These are phyloP conservation scores for Monilinia laxa DNA, from an alignment of 2,329 filamentous ascomycete species.

Conservation along the genomic window DNA sequence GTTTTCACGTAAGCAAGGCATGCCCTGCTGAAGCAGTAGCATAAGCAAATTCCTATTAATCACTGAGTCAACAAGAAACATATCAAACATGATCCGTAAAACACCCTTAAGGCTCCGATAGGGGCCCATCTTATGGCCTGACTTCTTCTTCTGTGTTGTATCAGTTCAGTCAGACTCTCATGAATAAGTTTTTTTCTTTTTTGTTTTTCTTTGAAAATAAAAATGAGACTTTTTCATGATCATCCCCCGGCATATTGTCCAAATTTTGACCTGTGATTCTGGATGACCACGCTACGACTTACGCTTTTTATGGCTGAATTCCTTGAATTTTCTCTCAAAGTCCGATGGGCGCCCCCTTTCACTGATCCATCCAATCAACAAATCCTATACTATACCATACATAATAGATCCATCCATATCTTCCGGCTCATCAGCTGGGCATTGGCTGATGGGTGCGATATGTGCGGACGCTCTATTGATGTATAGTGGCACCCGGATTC, in stretches of 20 bases:
- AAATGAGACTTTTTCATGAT: conserved; percentile 17
- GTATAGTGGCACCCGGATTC: neutral
- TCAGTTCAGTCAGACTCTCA: conserved; percentile 6
- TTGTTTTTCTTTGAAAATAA: neutral
- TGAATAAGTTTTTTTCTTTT: too few relatives aligned
- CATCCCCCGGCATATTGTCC: conserved; percentile 7
- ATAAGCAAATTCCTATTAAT: conserved; percentile 19
- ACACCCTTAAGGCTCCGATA: conserved; percentile 5
- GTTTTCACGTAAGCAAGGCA: conserved; percentile 17
- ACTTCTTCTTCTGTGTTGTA: conserved; percentile 4
- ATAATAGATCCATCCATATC: neutral
- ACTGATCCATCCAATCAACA: neutral
- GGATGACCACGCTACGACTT: conserved; percentile 2
- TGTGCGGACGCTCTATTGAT: conserved; percentile 1
- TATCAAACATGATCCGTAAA: conserved; percentile 17
- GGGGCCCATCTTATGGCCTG: conserved; percentile 19
- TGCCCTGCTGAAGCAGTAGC: conserved; percentile 17
- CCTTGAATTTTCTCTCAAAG: conserved; percentile 5
- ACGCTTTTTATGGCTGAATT: conserved; percentile 22
- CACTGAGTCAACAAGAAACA: conserved; percentile 8
- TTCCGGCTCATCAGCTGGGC: conserved; percentile 7
- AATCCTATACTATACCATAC: neutral
- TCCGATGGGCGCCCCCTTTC: conserved; percentile 1
- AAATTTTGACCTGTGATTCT: conserved; percentile 21
- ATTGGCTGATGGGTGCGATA: neutral